A percentile compares a stretch with the other conserved stretches of the same genome.
Conservation (phyloP, 75 land plant genomes). For the Picea glauca region DNA sequence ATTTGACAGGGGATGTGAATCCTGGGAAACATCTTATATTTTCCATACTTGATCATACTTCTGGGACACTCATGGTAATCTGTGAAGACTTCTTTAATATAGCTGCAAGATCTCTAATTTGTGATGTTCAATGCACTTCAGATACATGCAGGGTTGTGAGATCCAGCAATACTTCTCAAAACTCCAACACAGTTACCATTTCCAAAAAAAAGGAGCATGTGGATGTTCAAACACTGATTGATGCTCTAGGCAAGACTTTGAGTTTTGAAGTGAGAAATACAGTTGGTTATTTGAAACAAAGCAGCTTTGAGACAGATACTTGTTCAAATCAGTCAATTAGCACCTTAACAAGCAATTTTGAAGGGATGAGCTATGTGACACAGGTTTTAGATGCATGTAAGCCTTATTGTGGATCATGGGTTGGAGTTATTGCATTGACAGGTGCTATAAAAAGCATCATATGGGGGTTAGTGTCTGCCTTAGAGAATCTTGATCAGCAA, state of each 20-base stretch:
- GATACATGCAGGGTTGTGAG: background rate
- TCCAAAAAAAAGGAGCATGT: background rate
- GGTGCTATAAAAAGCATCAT: conserved; percentile 50
- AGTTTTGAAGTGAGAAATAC: conserved; percentile 19
- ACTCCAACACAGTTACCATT: background rate
- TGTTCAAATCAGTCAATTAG: background rate
- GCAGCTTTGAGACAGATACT: background rate
- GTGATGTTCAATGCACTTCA: conserved; percentile 3
- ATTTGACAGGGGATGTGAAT: conserved; percentile 6
- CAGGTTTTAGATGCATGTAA: background rate
- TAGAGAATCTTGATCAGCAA: conserved; percentile 10
- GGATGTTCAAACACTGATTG: conserved; percentile 20
- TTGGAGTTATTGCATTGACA: conserved; percentile 22
- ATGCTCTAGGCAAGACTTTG: conserved; percentile 21
- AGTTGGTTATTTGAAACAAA: conserved; percentile 15
- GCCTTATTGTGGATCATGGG: conserved; percentile 11
- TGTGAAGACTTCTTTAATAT: conserved; percentile 18
- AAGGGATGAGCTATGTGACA: background rate
- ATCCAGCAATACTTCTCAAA: background rate
- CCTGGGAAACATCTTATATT: conserved; percentile 18
- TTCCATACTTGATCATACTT: conserved; percentile 51
- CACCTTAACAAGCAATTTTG: background rate
- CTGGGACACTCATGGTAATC: conserved; percentile 25
- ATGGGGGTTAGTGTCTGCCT: conserved; percentile 44
- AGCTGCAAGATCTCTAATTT: conserved; percentile 7